Evolutionary conservation across 768 basidiomycete genomes (phyloP).

Genomic region (Boletus tomentosulus): DNA sequence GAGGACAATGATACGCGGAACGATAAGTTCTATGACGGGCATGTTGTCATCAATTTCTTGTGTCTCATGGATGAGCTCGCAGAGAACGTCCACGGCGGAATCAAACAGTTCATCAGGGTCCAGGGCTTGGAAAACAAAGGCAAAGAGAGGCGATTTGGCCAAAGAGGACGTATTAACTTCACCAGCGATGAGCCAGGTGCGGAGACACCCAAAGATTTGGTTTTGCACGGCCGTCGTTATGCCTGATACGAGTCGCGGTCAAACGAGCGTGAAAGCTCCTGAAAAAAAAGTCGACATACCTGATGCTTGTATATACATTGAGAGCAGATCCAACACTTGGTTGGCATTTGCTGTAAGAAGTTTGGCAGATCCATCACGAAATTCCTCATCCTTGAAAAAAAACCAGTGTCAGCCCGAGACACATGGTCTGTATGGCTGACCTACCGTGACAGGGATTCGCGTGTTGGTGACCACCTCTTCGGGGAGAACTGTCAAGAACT

Average conservation of each 20-base stretch:
- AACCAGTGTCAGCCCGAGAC: constrained; percentile 7
- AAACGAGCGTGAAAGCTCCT: not conserved
- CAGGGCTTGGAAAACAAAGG: constrained; percentile 80
- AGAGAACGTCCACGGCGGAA: constrained; percentile 84
- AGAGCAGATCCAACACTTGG: constrained; percentile 71
- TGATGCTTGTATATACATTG: constrained; percentile 83
- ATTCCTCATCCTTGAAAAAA: constrained; percentile 65
- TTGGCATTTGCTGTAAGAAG: constrained; percentile 66
- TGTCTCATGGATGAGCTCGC: constrained; percentile 95
- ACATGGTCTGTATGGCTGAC: constrained; percentile 29
- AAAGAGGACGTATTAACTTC: constrained; percentile 67
- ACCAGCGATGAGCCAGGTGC: constrained; percentile 85
- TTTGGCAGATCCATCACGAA: constrained; percentile 51
- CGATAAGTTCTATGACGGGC: constrained; percentile 79
- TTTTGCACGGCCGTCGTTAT: constrained; percentile 73
- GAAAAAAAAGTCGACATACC: constrained; percentile 47
- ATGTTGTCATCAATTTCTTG: constrained; percentile 96
- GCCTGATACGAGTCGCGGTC: constrained; percentile 48
- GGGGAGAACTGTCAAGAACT: constrained; percentile 87
- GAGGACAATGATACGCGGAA: constrained; percentile 80
- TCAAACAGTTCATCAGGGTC: constrained; percentile 88
- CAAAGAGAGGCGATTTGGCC: constrained; percentile 74
- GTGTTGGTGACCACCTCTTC: constrained; percentile 85
- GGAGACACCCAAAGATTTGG: constrained; percentile 80
- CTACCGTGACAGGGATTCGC: constrained; percentile 82